These are phyloP conservation scores for Schwanniomyces yamadae DNA, from an alignment of 805 yeast species.

Conservation along the genomic window DNA sequence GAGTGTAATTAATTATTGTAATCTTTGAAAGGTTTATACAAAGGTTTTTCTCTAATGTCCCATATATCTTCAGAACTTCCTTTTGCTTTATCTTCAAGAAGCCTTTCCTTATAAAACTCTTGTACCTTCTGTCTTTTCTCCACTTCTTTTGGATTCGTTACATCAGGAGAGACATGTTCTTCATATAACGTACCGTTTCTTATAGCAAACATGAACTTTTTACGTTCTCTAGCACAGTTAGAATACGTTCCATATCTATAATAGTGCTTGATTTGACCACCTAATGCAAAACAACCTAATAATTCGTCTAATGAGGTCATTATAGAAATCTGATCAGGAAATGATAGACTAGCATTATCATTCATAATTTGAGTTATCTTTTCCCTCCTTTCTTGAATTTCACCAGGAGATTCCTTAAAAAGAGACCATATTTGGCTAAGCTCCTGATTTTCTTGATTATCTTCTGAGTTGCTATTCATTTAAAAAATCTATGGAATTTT, in stretches of 20 bases:
- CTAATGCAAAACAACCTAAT: slow-evolving; percentile 81
- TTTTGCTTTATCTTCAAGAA: slow-evolving; percentile 56
- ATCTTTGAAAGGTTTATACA: slow-evolving; percentile 39
- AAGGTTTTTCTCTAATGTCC: slow-evolving; percentile 46
- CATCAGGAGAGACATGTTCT: slow-evolving; percentile 11
- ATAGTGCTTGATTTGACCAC: slow-evolving; percentile 83
- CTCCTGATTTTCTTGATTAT: slow-evolving; percentile 29
- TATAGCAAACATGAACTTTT: slow-evolving; percentile 79
- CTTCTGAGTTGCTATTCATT: no score
- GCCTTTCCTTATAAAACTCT: slow-evolving; percentile 63
- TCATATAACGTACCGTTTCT: slow-evolving; percentile 41
- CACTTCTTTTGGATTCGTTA: slow-evolving; percentile 42
- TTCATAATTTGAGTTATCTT: slow-evolving; percentile 19
- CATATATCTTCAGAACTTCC: slow-evolving; percentile 89
- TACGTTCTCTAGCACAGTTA: slow-evolving; percentile 66
- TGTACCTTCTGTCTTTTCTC: slow-evolving; percentile 53
- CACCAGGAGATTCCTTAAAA: slow-evolving; percentile 30
- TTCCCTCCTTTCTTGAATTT: slow-evolving; percentile 22
- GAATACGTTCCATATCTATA: slow-evolving; percentile 81
- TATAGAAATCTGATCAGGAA: slow-evolving; percentile 36
- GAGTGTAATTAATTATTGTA: no score
- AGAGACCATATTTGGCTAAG: slow-evolving; percentile 29
- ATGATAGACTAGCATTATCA: slow-evolving; percentile 18
- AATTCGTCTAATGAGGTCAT: slow-evolving; percentile 85
- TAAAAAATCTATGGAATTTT: no score